Base-by-base conservation (phyloP, 768 basidiomycete species). In the Podaxis mareebaensis region DNA sequence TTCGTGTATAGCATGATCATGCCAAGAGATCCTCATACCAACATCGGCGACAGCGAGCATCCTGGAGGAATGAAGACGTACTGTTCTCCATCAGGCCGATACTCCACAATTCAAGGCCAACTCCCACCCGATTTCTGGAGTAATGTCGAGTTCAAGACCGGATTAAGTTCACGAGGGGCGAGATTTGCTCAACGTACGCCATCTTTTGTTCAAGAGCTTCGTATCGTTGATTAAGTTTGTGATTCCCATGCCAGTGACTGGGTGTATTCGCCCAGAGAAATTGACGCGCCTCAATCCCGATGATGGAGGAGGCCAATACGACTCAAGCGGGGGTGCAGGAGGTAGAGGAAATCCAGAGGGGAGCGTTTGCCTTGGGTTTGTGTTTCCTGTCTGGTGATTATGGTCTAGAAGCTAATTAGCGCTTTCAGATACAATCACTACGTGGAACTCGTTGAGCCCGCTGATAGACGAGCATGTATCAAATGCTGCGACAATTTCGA, bases 371-470 rank as follows among this genome's bases (percentile, higher is more conserved):
- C 66, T 79, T 15, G 83, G 83, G 79, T 82, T 63, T 42, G 75
- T 72, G 40, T n/a, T 38, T 36, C 11, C 53, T 24, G 76, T 75
- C n/a, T 58, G 36, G 13, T 20, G 24, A 49, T 36, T 28, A 48
- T 15, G 38, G 26, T 36, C 40, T 48, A 61, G 49, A 17, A 44
- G 28, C 5, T 40, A 10, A 60, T 24, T 48, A n/a, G n/a, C 24
- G 39, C 6, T 13, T 51, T 7, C 51, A 81, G 81, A 8, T 85
- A 83, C 69, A 84, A 85, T 20, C 83, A 84, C 68, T 85, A 85
- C 65, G 83, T 85, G 36, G 83, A 86, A 67, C 75, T 85, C 28
- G 78, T 86, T 28, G 84, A 86, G 66, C 84, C 84, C n/a, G 72
- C 72, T 33, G 81, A 73, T 17, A 68, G 69, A 1, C 80, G 84